These are phyloP conservation scores for Salix brachista DNA, from an alignment of 345 rosid species.

Conservation along the genomic window DNA sequence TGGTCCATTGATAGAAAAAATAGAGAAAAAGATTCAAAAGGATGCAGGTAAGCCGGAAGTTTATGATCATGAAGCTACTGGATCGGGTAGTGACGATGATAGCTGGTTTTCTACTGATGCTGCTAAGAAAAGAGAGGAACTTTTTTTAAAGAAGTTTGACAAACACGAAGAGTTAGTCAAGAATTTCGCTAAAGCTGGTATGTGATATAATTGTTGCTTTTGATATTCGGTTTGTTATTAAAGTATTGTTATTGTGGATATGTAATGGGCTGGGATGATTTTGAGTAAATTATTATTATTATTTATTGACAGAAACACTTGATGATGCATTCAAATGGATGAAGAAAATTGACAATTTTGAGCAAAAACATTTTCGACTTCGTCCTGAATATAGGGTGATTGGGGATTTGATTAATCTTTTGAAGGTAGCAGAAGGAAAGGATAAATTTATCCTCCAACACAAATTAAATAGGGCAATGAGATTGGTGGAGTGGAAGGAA, in stretches of 20 bases:
- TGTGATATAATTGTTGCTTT: neutral
- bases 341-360: constrained; percentile 72
- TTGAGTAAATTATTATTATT: neutral
- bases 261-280: neutral
- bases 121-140: constrained; percentile 25
- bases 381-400: constrained; percentile 79
- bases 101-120: constrained; percentile 42
- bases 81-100: constrained; percentile 68
- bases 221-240: neutral
- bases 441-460: constrained; percentile 85
- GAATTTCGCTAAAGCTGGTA: constrained; percentile 54
- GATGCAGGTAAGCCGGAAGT: constrained; percentile 27
- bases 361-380: constrained; percentile 70
- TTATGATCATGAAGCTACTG: constrained; percentile 55
- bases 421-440: constrained; percentile 83
- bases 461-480: constrained; percentile 80
- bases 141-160: constrained; percentile 51
- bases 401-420: constrained; percentile 78
- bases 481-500: constrained; percentile 82
- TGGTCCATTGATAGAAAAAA: constrained; percentile 66
- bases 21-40: constrained; percentile 57
- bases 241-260: neutral
- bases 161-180: constrained; percentile 63
- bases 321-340: constrained; percentile 79
- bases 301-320: constrained; percentile 48